Conservation (phyloP, 1,139 yeast species). For the Yamadazyma taylorii region DNA sequence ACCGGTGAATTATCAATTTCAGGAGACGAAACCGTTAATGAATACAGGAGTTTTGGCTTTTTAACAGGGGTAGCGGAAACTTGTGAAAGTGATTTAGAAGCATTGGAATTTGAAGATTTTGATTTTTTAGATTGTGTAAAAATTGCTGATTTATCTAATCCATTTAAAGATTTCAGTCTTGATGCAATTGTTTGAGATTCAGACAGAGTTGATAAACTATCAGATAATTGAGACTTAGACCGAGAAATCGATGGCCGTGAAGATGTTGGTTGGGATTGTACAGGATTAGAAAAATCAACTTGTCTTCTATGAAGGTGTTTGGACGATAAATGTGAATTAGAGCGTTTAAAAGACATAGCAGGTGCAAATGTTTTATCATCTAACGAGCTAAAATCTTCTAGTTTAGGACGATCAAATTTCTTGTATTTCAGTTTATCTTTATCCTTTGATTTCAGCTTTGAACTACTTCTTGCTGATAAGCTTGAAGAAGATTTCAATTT, state of each 20-base stretch:
- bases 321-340: constrained; percentile 45
- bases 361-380: constrained; percentile 29
- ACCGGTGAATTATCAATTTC: constrained; percentile 1
- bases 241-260: constrained; percentile 15
- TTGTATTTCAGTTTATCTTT: constrained; percentile 9
- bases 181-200: neutral
- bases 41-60: neutral
- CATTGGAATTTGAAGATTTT: constrained; percentile 11
- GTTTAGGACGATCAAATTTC: constrained; percentile 1
- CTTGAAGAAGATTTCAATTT: constrained; percentile 18
- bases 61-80: constrained; percentile 19
- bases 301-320: constrained; percentile 45
- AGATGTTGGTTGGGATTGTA: constrained; percentile 2
- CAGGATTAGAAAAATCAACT: constrained; percentile 36
- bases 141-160: constrained; percentile 7
- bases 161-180: constrained; percentile 12
- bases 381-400: constrained; percentile 7
- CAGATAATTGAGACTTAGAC: constrained; percentile 6
- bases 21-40: neutral
- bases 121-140: constrained; percentile 7
- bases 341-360: constrained; percentile 36
- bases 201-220: neutral
- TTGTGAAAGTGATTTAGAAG: constrained; percentile 12
- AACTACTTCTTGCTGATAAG: constrained; percentile 1
- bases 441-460: neutral